Evolutionary conservation across 1,284 basidiomycete species (phyloP), one percentile per base, ranked within the genome.

Genomic region (Rhodotorula sp.): DNA sequence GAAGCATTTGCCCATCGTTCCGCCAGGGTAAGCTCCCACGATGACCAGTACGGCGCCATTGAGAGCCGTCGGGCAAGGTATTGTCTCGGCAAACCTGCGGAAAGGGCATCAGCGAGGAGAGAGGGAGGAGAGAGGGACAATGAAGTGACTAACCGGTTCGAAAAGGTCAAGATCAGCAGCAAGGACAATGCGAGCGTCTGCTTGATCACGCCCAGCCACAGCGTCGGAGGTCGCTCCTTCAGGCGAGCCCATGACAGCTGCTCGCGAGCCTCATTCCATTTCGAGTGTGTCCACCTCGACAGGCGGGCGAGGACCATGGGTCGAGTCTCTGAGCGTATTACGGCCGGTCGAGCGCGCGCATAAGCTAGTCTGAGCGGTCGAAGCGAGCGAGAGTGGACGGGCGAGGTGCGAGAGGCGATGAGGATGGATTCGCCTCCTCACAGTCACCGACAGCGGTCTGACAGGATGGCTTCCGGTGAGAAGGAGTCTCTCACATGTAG

Each of bases 11-110:
- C 71, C 71, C 24, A 67, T 59, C 20, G 68, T 52, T 5, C 61
- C 58, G 18, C 71, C 71, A 8, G 71, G 68, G 28, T 59, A 69
- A 8, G 52, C 71, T 13, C 64, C 65, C 13, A 72, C 71, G 22
- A 72, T 56, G 50, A 69, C 71, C 46, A 72, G 68, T 18, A 72
- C 68, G 2, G 56, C 59, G 24, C 59, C 59, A 37, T 62, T 65
- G 46, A 70, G 61, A 7, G 62, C 34, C 26, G 50, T 37, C 0
- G 65, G 69, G n/a, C 64, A 59, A 16, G 44, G 24, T 2, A 22
- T 37, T 37, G 67, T 55, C 2, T 7, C 15, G 28, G 69, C 59
- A 30, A 67, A 70, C 7, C 69, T 67, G 62, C 4, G 50, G 24
- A 26, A 40, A 48, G 7, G 24, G n/a, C 3, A 40, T 22, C 10